Evolutionary conservation across 495 filamentous ascomycete genomes (phyloP).

Genomic region (Penicillium lagena): DNA sequence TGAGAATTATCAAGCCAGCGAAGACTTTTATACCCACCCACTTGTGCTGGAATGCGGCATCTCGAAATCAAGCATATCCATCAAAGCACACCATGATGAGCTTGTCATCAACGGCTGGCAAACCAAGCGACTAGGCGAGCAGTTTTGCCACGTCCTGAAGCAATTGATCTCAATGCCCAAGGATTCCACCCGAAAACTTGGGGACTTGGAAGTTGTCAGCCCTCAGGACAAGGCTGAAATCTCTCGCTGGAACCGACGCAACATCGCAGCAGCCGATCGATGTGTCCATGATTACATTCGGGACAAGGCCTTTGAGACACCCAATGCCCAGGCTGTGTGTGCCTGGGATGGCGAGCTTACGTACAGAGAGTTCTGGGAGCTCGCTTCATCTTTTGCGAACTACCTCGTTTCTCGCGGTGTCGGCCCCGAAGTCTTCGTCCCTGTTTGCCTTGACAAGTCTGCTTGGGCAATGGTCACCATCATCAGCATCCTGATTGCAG

Average conservation of each 20-base stretch:
- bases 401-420: slow-evolving; percentile 42
- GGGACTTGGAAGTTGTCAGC: slow-evolving; percentile 26
- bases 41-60: slow-evolving; percentile 42
- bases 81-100: slow-evolving; percentile 34
- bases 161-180: slow-evolving; percentile 25
- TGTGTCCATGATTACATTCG: slow-evolving; percentile 43
- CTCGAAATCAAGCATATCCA: slow-evolving; percentile 16
- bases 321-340: slow-evolving; percentile 30
- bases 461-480: slow-evolving; percentile 47
- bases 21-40: slow-evolving; percentile 45
- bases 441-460: slow-evolving; percentile 53
- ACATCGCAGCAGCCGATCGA: slow-evolving; percentile 22
- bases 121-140: slow-evolving; percentile 22
- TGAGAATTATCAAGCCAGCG: slow-evolving; percentile 37
- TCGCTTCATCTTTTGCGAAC: slow-evolving; percentile 29
- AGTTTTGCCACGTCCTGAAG: slow-evolving; percentile 27
- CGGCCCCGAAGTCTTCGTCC: slow-evolving; percentile 41
- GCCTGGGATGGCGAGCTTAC: slow-evolving; percentile 41
- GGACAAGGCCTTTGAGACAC: slow-evolving; percentile 17
- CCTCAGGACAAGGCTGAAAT: slow-evolving; percentile 28
- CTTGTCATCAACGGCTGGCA: slow-evolving; percentile 31
- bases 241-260: slow-evolving; percentile 24
- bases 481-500: slow-evolving; percentile 48
- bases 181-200: slow-evolving; percentile 18
- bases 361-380: slow-evolving; percentile 29